Base-by-base conservation (phyloP, 164 flowering plant species). In the Paratinospora sagittata region DNA sequence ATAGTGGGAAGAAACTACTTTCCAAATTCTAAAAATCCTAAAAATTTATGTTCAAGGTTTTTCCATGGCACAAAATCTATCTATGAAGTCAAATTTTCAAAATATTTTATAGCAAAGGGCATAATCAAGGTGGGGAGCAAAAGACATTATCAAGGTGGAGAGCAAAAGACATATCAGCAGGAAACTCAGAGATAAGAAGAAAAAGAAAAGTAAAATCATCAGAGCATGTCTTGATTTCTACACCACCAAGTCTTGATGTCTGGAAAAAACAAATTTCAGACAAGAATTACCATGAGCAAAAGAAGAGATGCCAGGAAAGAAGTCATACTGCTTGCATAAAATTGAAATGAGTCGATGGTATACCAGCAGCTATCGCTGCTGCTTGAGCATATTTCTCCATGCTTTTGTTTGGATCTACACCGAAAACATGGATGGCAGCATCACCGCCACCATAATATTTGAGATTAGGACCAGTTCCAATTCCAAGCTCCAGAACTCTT, bases 381-480 rank as follows among this genome's bases (percentile, higher is more conserved):
- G 77, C 88, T 73, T 17, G 70, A 0, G 97, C 97, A 78, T 92
- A 94, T 77, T 87, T 93, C 76, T 91, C 93, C 97, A 90, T 90
- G 70, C 80, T 85, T 52, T 21, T 77, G 70, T 92, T 94, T 9
- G 98, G 97, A 78, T 94, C 97, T 10, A 90, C 74, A 6, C 95
- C 97, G 69, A 75, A 65, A 67, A 94, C 92, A 62, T 17, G 41
- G 6, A 89, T 66, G 71, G 76, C 85, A 12, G 76, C n/a, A 65
- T 74, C 78, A 76, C 72, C 68, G 75, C 72, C 66, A 0, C 90
- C 94, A 78, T 91, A 91, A 69, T 88, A 94, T 47, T 83, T 88
- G 72, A 94, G 82, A 81, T 94, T 94, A 30, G 97, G 93, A 70
- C 98, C 96, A 8, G 97, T 90, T 27, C 97, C 98, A 68, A 92